Evolutionary conservation across 164 flowering plant genomes (phyloP).

Genomic region (Berberis vulgaris): DNA sequence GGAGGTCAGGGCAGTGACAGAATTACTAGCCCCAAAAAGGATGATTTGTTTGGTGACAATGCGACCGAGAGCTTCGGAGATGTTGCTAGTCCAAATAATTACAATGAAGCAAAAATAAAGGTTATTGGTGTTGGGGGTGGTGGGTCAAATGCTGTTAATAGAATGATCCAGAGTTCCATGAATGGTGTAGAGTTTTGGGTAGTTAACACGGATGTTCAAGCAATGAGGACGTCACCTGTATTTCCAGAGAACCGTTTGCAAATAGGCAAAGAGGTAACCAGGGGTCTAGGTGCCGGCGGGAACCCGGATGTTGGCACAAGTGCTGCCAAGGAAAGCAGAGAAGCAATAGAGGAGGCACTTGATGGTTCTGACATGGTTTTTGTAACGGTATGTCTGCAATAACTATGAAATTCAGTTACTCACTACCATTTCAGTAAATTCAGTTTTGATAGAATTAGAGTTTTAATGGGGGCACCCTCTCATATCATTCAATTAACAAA

Average conservation of each 20-base stretch:
- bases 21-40: conserved; percentile 40
- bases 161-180: conserved; percentile 96
- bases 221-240: conserved; percentile 94
- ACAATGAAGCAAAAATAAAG: conserved; percentile 81
- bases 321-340: conserved; percentile 94
- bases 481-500: too few relatives aligned
- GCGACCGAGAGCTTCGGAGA: conserved; percentile 47
- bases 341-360: conserved; percentile 70
- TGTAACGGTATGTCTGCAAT: conserved; percentile 59
- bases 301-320: conserved; percentile 93
- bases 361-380: conserved; percentile 96
- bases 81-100: conserved; percentile 30
- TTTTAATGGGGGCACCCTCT: not conserved
- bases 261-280: conserved; percentile 85
- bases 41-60: conserved; percentile 27
- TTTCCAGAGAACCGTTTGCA: conserved; percentile 74
- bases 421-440: not conserved
- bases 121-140: conserved; percentile 99
- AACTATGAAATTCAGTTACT: too few relatives aligned
- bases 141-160: conserved; percentile 95
- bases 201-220: conserved; percentile 96
- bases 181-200: conserved; percentile 98
- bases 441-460: not conserved
- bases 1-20: conserved; percentile 48
- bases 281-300: conserved; percentile 99